These are phyloP conservation scores for Psilocybe subaeruginosa DNA, from an alignment of 768 basidiomycete genomes.

Conservation along the genomic window DNA sequence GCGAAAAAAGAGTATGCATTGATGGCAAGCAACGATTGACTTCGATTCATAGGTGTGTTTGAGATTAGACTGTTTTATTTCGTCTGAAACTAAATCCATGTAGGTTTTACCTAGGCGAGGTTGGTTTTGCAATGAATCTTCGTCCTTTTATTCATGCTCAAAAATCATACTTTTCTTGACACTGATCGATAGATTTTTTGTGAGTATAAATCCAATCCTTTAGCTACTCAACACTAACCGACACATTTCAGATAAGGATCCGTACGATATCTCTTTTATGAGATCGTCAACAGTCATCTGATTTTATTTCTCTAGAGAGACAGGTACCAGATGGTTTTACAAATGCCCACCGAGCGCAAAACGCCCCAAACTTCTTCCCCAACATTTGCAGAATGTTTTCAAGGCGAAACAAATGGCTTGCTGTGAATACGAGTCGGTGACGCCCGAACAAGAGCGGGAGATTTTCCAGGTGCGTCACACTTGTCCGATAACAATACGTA, in stretches of 20 bases:
- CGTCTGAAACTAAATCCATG: not conserved
- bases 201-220: constrained; percentile 26
- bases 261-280: constrained; percentile 18
- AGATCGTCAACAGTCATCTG: not conserved
- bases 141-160: not conserved
- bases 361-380: constrained; percentile 19
- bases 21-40: constrained; percentile 79
- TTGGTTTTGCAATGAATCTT: constrained; percentile 32
- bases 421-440: constrained; percentile 55
- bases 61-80: not conserved
- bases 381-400: constrained; percentile 35
- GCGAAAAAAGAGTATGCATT: constrained; percentile 55
- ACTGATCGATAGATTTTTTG: constrained; percentile 40
- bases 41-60: constrained; percentile 57
- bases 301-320: constrained; percentile 11
- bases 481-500: too few species aligned
- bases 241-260: constrained; percentile 25
- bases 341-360: constrained; percentile 20
- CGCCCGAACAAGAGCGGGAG: constrained; percentile 60
- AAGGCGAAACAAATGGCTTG: constrained; percentile 50
- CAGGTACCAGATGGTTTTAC: constrained; percentile 28
- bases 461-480: constrained; percentile 54
- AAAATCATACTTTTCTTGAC: not conserved
- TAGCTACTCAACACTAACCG: not conserved
- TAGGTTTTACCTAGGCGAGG: constrained; percentile 61